Evolutionary conservation across 306 rosid genomes (phyloP).

Genomic region (Trifolium dubium): DNA sequence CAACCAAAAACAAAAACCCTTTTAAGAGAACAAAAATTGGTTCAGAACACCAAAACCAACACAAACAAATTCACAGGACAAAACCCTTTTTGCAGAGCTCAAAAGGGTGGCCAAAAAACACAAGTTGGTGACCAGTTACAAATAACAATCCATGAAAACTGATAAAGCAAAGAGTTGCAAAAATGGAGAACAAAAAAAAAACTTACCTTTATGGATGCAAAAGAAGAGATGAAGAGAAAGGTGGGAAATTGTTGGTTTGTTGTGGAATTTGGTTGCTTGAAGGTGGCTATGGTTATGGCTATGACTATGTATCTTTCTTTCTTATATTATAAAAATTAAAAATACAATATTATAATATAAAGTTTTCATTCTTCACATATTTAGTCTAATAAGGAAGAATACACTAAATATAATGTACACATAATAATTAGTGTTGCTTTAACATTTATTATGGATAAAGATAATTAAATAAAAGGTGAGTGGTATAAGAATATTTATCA

Average conservation of each 20-base stretch:
- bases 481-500: background rate
- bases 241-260: conserved; percentile 30
- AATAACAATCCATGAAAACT: conserved; percentile 31
- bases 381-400: background rate
- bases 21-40: conserved; percentile 27
- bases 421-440: background rate
- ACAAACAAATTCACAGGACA: conserved; percentile 29
- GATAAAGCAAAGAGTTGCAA: background rate
- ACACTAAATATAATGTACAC: background rate
- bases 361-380: background rate
- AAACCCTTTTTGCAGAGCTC: conserved; percentile 45
- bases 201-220: conserved; percentile 42
- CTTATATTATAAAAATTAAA: background rate
- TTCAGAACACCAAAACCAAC: background rate
- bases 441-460: background rate
- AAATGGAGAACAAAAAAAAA: conserved; percentile 14
- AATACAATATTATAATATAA: background rate
- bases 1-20: conserved; percentile 8
- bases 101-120: conserved; percentile 34
- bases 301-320: conserved; percentile 8
- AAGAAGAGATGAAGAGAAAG: conserved; percentile 25
- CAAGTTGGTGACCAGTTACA: conserved; percentile 20
- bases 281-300: conserved; percentile 38
- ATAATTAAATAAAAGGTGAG: background rate
- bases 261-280: conserved; percentile 36